These are phyloP conservation scores for Sphaerulina musiva DNA, from an alignment of 2,329 filamentous ascomycete species.

Conservation along the genomic window DNA sequence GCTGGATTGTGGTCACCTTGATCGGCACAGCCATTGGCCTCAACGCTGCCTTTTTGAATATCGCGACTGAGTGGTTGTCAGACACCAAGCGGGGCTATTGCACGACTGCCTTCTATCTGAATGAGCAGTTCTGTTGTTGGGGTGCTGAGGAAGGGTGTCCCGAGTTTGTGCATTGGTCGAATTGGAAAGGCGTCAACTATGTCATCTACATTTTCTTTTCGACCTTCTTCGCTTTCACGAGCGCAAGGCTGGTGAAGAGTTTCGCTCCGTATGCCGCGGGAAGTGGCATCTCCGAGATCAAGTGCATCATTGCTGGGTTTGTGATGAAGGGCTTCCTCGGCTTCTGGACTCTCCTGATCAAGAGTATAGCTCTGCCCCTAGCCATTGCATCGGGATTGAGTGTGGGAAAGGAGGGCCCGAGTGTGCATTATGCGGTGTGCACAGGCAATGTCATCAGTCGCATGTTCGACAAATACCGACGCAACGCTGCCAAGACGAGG, in stretches of 20 bases:
- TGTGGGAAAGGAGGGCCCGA: conserved; percentile 94
- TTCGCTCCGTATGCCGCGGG: conserved; percentile 96
- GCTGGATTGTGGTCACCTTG: conserved; percentile 94
- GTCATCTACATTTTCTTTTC: conserved; percentile 81
- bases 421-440: conserved; percentile 97
- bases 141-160: conserved; percentile 82
- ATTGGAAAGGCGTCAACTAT: conserved; percentile 73
- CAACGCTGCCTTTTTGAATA: conserved; percentile 89
- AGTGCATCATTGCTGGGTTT: conserved; percentile 97
- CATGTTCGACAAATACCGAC: conserved; percentile 84
- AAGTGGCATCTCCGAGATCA: conserved; percentile 97
- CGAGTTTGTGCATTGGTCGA: conserved; percentile 86
- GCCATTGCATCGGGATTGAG: conserved; percentile 91
- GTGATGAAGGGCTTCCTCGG: conserved; percentile 98
- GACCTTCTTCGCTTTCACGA: conserved; percentile 66
- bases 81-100: conserved; percentile 97
- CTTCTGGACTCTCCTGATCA: conserved; percentile 85
- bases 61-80: conserved; percentile 91
- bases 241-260: conserved; percentile 76
- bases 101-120: conserved; percentile 90
- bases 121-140: conserved; percentile 97
- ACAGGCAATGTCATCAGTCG: conserved; percentile 94
- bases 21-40: conserved; percentile 88
- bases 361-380: conserved; percentile 81
- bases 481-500: conserved; percentile 86